These are phyloP conservation scores for Peronospora farinosa DNA, from an alignment of 352 stramenopile genomes.

Conservation along the genomic window DNA sequence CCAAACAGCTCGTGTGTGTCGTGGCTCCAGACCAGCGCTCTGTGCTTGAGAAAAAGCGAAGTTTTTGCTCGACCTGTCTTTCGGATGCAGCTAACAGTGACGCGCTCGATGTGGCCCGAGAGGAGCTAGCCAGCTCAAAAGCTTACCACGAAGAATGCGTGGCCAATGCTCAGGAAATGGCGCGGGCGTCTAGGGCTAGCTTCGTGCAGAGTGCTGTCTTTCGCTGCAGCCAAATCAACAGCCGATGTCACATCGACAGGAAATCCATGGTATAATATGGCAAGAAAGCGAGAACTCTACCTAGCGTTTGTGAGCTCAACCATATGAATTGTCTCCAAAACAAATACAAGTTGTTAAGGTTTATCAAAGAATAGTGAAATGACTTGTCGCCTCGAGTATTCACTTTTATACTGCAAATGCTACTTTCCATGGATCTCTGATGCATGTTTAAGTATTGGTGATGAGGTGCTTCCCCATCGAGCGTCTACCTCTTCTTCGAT, in stretches of 20 bases:
- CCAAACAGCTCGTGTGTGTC: slow-evolving; percentile 31
- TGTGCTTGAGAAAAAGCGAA: slow-evolving; percentile 27
- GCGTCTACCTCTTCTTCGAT: too few relatives aligned
- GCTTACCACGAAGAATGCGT: slow-evolving; percentile 19
- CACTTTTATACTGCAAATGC: too few relatives aligned
- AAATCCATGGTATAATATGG: slow-evolving; percentile 6
- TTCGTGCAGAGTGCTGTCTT: slow-evolving; percentile 22
- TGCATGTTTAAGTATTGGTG: too few relatives aligned
- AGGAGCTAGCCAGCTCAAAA: slow-evolving; percentile 30
- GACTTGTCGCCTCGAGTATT: too few relatives aligned
- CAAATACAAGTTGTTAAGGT: too few relatives aligned
- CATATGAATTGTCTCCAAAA: too few relatives aligned
- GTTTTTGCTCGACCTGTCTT: slow-evolving; percentile 32
- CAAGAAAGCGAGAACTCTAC: background rate
- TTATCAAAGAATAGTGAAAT: too few relatives aligned
- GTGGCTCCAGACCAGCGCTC: slow-evolving; percentile 24
- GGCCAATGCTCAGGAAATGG: slow-evolving; percentile 21
- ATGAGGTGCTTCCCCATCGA: too few relatives aligned
- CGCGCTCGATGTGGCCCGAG: slow-evolving; percentile 26
- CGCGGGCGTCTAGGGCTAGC: slow-evolving; percentile 9
- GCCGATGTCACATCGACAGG: slow-evolving; percentile 12
- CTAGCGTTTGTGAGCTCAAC: slow-evolving; percentile 1
- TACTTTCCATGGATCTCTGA: too few relatives aligned
- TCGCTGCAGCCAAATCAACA: slow-evolving; percentile 19
- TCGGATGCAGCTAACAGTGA: slow-evolving; percentile 29